phyloP scores from a whole-genome alignment of 148 eudicot genomes.

The Simmondsia chinensis region DNA sequence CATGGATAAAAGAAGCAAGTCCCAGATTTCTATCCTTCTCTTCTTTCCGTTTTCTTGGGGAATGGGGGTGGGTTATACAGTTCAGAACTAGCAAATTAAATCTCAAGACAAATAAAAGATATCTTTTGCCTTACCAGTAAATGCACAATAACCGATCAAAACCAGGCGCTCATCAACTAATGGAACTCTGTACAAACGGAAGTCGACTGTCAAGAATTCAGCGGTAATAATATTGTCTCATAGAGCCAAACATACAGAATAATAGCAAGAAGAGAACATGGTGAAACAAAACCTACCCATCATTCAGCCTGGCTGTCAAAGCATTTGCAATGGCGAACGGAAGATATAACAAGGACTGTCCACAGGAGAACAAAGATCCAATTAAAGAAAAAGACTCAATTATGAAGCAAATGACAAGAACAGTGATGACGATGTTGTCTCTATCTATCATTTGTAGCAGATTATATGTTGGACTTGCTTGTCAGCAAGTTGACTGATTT shows the following conservation, averaged over 20 bases:
- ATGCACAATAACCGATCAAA: conserved; percentile 57
- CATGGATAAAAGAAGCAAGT: too few species aligned
- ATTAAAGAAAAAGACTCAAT: not conserved
- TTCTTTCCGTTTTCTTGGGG: too few species aligned
- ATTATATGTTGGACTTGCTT: too few species aligned
- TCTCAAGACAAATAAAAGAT: conserved; percentile 1
- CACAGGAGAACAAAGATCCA: not conserved
- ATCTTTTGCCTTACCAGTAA: conserved; percentile 41
- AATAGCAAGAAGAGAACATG: too few species aligned
- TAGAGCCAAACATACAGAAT: too few species aligned
- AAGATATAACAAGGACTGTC: conserved; percentile 74
- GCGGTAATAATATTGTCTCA: too few species aligned
- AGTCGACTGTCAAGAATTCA: not conserved
- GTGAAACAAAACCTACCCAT: conserved; percentile 50
- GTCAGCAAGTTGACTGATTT: too few species aligned
- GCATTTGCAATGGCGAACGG: conserved; percentile 91
- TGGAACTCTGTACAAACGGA: conserved; percentile 45
- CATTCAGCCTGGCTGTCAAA: conserved; percentile 83
- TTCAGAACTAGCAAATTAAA: not conserved
- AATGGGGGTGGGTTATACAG: too few species aligned
- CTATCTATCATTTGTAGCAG: too few species aligned
- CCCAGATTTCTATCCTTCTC: too few species aligned
- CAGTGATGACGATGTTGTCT: too few species aligned
- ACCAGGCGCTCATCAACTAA: conserved; percentile 84
- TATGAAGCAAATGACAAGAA: conserved; percentile 1